Conservation (phyloP, 306 rosid species). For the Quercus berberidifolia region DNA sequence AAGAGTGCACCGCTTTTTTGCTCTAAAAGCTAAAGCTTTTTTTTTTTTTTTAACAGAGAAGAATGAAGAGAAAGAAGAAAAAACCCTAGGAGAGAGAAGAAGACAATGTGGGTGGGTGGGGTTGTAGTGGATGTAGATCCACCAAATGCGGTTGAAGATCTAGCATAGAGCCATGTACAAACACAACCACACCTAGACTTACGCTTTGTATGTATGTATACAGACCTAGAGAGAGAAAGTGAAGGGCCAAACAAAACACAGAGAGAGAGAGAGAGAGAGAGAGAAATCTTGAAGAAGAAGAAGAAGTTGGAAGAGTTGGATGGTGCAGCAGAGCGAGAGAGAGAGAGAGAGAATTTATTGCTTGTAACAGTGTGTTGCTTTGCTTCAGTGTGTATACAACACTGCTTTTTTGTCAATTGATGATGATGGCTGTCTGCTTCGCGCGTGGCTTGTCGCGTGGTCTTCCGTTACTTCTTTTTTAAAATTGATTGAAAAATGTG, state of each 20-base stretch:
- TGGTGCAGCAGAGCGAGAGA: background rate
- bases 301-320: constrained; percentile 6
- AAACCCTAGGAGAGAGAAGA: constrained; percentile 65
- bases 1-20: constrained; percentile 30
- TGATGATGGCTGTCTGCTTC: constrained; percentile 24
- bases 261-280: constrained; percentile 12
- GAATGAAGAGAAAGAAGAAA: background rate
- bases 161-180: background rate
- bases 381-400: constrained; percentile 21
- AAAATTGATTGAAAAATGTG: too few species aligned
- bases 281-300: constrained; percentile 7
- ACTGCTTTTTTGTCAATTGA: constrained; percentile 8
- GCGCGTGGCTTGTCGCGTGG: constrained; percentile 18
- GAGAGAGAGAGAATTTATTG: constrained; percentile 34
- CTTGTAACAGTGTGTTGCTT: constrained; percentile 14
- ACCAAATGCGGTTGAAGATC: constrained; percentile 51
- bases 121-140: constrained; percentile 64
- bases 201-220: background rate
- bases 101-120: constrained; percentile 35
- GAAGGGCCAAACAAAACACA: too few species aligned
- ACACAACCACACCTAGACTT: too few species aligned
- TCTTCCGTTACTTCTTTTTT: too few species aligned
- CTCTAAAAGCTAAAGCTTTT: too few species aligned
- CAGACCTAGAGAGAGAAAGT: background rate
- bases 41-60: background rate